Percentiles rank a stretch among this genome's conserved stretches.
These are phyloP conservation scores for Microsporum ferrugineum DNA, from an alignment of 2,329 filamentous ascomycete genomes.

Conservation along the genomic window DNA sequence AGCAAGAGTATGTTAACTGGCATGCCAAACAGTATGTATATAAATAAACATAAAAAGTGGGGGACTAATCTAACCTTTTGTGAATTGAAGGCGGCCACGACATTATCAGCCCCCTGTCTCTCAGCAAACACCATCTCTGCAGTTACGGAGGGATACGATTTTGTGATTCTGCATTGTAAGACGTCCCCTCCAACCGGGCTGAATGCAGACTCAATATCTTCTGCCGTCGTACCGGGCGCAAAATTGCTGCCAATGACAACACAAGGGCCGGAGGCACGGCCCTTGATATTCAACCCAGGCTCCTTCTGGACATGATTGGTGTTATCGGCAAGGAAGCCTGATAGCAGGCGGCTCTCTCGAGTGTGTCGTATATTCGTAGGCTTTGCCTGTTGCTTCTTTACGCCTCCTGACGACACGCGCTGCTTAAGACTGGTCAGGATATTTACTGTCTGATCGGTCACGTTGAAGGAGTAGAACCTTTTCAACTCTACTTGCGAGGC, in stretches of 20 bases:
- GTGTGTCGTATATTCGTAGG: not conserved
- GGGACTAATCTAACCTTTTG: constrained; percentile 41
- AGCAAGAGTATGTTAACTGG: not conserved
- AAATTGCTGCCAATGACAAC: constrained; percentile 53
- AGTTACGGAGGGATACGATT: constrained; percentile 46
- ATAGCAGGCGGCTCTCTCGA: constrained; percentile 9
- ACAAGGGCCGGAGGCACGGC: constrained; percentile 42
- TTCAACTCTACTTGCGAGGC: constrained; percentile 48
- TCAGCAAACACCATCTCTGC: constrained; percentile 50
- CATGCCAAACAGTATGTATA: not conserved
- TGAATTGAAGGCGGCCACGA: constrained; percentile 51
- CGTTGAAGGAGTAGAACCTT: constrained; percentile 34
- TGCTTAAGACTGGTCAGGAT: constrained; percentile 4
- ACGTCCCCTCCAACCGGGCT: constrained; percentile 42
- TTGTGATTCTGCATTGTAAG: constrained; percentile 42
- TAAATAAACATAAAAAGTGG: not conserved
- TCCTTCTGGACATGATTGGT: not conserved
- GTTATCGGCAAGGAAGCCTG: constrained; percentile 1
- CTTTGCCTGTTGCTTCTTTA: constrained; percentile 5
- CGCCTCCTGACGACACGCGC: constrained; percentile 5
- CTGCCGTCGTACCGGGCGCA: constrained; percentile 53
- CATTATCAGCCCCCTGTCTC: constrained; percentile 45
- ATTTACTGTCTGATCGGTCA: not conserved
- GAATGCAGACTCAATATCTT: constrained; percentile 53
- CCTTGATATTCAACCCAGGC: constrained; percentile 44